Evolutionary conservation across 2,329 filamentous ascomycete genomes (phyloP), one percentile per base, ranked within the genome.

Genomic region (Aspergillus floridensis): DNA sequence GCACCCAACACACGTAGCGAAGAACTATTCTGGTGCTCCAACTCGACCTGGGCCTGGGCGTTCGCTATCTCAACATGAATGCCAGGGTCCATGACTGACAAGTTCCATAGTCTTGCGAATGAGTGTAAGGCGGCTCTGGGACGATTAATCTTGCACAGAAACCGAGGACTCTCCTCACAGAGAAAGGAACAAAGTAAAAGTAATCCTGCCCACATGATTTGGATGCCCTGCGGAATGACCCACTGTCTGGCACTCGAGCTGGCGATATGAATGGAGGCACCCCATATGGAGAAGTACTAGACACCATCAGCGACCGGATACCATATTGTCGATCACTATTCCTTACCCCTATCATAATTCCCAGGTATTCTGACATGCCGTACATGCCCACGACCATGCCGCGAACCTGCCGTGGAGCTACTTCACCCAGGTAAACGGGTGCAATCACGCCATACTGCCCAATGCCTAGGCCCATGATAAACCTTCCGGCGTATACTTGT

Each of bases 401-500:
- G 49, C 88, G 85, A 68, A 88, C 83, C 14, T 81, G 77, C 0
- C 85, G 85, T 1, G 92, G 92, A 0, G 92, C 87, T 22, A 96
- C 83, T 74, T 96, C 93, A 51, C 90, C 91, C 68, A 97, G 92
- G 79, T 96, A 96, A 8, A 96, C 82, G 0, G 93, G 93, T 1
- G 93, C 91, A 29, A 96, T 89, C 24, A 96, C 92, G 0, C 92
- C 92, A 1, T 91, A 86, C 32, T 73, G 66, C 6, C 73, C 71
- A 35, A 73, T 68, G 2, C 72, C 72, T 3, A 75, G 53, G 2
- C 73, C 72, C 54, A 69, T 68, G 11, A 75, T 66, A 41, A 74
- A 71, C 4, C 72, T 65, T 7, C 70, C 72, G 2, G 68, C 70
- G 29, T 73, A 74, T 7, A 74, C 62, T 48, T 67, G 65, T 5